Evolutionary conservation across 2,329 filamentous ascomycete species (phyloP).

Genomic region (Bimuria novae-zelandiae): DNA sequence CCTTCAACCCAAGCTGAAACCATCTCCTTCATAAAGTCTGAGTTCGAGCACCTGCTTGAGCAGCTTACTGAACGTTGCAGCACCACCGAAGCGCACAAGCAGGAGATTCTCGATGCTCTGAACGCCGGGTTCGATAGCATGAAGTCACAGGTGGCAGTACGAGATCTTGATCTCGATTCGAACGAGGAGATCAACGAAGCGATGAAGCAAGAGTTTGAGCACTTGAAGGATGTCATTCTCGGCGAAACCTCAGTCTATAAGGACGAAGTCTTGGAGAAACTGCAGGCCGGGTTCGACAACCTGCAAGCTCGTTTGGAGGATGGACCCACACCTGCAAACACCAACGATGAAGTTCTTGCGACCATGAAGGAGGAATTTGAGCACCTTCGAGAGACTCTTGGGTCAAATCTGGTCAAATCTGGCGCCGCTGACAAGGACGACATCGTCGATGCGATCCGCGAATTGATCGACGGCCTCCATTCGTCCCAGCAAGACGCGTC

Average conservation of each 20-base stretch:
- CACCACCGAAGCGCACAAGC: conserved; percentile 37
- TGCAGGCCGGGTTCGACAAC: conserved; percentile 58
- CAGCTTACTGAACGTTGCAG: conserved; percentile 57
- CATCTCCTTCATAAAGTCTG: conserved; percentile 57
- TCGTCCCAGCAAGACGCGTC: conserved; percentile 49
- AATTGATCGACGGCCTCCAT: conserved; percentile 51
- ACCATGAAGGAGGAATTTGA: conserved; percentile 65
- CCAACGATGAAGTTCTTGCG: conserved; percentile 53
- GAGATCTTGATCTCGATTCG: conserved; percentile 42
- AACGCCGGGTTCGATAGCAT: conserved; percentile 48
- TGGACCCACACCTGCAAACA: conserved; percentile 25
- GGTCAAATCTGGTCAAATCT: conserved; percentile 55
- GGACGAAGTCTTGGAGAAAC: conserved; percentile 65
- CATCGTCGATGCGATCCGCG: conserved; percentile 69
- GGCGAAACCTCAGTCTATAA: conserved; percentile 60
- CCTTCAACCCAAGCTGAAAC: conserved; percentile 50
- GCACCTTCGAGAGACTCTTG: conserved; percentile 62
- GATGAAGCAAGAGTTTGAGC: conserved; percentile 80
- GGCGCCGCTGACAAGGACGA: conserved; percentile 64
- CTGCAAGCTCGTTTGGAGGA: conserved; percentile 51
- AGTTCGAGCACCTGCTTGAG: conserved; percentile 65
- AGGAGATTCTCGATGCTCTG: conserved; percentile 47
- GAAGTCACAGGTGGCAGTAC: conserved; percentile 46
- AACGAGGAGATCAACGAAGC: conserved; percentile 64
- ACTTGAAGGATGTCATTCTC: conserved; percentile 77